These are phyloP conservation scores for Serendipita sp. DNA, from an alignment of 768 basidiomycete species.

Conservation along the genomic window DNA sequence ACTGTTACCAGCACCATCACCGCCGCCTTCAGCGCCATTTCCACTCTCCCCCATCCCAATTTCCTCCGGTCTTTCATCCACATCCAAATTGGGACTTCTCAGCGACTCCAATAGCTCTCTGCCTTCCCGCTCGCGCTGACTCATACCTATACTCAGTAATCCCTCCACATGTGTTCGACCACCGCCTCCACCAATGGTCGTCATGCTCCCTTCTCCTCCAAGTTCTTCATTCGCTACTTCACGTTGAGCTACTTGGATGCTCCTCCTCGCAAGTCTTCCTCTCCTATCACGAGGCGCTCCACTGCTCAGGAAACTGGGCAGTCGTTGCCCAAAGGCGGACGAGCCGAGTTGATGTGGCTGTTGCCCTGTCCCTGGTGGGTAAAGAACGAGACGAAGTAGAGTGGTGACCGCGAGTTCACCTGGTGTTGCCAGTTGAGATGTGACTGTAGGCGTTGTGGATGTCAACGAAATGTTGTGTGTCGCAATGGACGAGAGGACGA, in stretches of 20 bases:
- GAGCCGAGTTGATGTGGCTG: neutral
- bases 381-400: constrained; percentile 30
- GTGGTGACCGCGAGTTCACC: constrained; percentile 54
- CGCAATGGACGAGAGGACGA: constrained; percentile 13
- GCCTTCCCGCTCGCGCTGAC: neutral
- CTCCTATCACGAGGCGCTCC: constrained; percentile 61
- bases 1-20: neutral
- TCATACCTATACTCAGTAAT: neutral
- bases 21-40: neutral
- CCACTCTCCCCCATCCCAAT: neutral
- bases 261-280: constrained; percentile 21
- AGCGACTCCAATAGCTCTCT: neutral
- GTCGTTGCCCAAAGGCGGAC: constrained; percentile 17
- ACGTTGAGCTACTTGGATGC: neutral
- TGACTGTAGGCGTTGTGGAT: neutral
- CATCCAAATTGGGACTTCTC: neutral
- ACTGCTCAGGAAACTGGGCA: constrained; percentile 56
- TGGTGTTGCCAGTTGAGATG: constrained; percentile 24
- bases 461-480: constrained; percentile 3
- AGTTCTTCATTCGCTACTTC: neutral
- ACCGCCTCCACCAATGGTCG: neutral
- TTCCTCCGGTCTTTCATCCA: neutral
- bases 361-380: neutral
- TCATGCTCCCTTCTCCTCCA: neutral
- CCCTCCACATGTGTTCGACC: neutral